These are phyloP conservation scores for Lichtheimia ramosa DNA, from an alignment of 371 early-diverging fungal species.

Conservation along the genomic window DNA sequence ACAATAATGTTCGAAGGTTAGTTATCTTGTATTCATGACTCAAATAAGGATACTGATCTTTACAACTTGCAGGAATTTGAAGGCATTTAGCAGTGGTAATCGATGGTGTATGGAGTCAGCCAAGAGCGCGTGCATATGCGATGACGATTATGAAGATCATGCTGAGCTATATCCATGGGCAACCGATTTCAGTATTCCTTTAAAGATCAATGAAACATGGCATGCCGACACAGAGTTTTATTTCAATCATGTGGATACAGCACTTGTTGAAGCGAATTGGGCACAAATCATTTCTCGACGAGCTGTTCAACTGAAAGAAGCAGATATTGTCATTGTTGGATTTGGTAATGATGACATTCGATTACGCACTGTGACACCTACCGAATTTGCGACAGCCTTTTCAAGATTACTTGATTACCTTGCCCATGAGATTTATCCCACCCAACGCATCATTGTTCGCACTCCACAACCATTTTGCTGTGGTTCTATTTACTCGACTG, in stretches of 20 bases:
- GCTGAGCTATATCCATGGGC: constrained; percentile 27
- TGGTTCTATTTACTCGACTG: constrained; percentile 23
- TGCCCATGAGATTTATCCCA: constrained; percentile 24
- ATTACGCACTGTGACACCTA: constrained; percentile 20
- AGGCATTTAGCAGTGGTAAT: constrained; percentile 28
- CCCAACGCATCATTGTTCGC: constrained; percentile 34
- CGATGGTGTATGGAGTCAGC: constrained; percentile 30
- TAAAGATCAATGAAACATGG: constrained; percentile 31
- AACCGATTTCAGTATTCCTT: constrained; percentile 24
- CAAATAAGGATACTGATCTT: background rate
- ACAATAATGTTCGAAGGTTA: constrained; percentile 37
- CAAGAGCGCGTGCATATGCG: constrained; percentile 18
- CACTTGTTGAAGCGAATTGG: constrained; percentile 16
- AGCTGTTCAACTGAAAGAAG: constrained; percentile 10
- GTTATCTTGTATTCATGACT: background rate
- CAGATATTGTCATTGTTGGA: constrained; percentile 34
- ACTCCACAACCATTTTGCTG: constrained; percentile 42
- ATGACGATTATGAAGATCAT: constrained; percentile 28
- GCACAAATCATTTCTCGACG: constrained; percentile 5
- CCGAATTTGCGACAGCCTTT: constrained; percentile 22
- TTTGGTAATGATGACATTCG: constrained; percentile 38
- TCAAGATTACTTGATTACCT: constrained; percentile 16
- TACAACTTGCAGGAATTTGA: constrained; percentile 26
- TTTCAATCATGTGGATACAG: constrained; percentile 21
- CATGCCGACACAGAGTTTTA: constrained; percentile 30